Conservation (phyloP, 164 flowering plant genomes). For the Nymphaea colorata region DNA sequence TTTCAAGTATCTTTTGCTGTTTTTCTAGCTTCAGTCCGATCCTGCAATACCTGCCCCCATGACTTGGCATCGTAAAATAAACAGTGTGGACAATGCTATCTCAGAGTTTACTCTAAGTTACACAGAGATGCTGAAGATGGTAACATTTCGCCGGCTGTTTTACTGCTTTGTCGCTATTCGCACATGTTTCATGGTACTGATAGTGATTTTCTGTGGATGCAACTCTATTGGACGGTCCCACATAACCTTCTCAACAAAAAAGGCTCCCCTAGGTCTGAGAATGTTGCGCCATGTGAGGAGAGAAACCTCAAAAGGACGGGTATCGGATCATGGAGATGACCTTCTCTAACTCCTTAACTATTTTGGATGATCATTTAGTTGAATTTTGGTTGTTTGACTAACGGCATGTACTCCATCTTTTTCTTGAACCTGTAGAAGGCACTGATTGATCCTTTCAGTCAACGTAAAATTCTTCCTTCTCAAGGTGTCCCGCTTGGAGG, state of each 20-base stretch:
- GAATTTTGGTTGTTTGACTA: background rate
- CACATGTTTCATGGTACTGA: background rate
- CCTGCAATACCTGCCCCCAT: background rate
- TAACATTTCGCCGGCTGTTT: background rate
- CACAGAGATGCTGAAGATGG: background rate
- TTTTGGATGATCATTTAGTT: background rate
- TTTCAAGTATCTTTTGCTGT: background rate
- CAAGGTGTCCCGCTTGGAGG: conserved; percentile 91
- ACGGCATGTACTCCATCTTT: background rate
- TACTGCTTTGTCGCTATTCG: background rate
- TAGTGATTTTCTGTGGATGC: background rate
- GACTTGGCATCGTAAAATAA: background rate
- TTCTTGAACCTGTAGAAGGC: background rate
- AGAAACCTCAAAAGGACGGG: background rate
- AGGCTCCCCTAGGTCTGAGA: background rate
- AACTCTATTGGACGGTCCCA: background rate
- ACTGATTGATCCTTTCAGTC: conserved; percentile 24
- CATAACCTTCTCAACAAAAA: background rate
- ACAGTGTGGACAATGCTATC: background rate
- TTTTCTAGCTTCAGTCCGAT: background rate
- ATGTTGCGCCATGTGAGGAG: background rate
- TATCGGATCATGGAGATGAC: background rate
- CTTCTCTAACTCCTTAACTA: background rate
- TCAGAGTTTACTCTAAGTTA: background rate
- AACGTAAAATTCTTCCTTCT: conserved; percentile 31